A percentile compares a stretch with the other conserved stretches of the same genome.
These are phyloP conservation scores for Leccinum uliginosum DNA, from an alignment of 768 basidiomycete genomes.

Conservation along the genomic window DNA sequence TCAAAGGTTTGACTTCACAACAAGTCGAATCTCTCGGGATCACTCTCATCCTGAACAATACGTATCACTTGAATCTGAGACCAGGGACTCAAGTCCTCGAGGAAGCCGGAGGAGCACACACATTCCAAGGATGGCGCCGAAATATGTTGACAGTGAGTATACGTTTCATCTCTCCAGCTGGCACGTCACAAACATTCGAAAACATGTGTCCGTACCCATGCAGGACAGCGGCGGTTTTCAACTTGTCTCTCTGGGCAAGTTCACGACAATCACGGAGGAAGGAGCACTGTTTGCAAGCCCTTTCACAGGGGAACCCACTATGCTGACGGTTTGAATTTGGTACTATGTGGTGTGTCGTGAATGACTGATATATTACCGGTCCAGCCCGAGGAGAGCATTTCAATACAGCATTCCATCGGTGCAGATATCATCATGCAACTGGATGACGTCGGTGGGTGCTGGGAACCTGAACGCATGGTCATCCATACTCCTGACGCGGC, in stretches of 20 bases:
- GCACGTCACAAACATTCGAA: neutral
- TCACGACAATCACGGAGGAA: constrained; percentile 83
- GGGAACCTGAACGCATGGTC: neutral
- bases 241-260: constrained; percentile 78
- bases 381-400: constrained; percentile 88
- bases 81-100: constrained; percentile 74
- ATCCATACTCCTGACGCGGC: constrained; percentile 1
- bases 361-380: neutral
- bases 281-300: constrained; percentile 83
- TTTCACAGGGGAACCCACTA: constrained; percentile 82
- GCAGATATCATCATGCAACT: constrained; percentile 95
- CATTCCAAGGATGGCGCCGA: constrained; percentile 82
- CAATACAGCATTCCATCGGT: constrained; percentile 86
- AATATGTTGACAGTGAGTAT: constrained; percentile 80
- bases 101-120: constrained; percentile 80
- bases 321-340: constrained; percentile 61
- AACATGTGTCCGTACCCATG: neutral
- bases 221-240: constrained; percentile 92
- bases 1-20: constrained; percentile 85
- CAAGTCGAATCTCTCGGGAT: constrained; percentile 80
- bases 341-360: neutral
- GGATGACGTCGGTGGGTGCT: constrained; percentile 76
- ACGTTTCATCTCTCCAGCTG: neutral
- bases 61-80: constrained; percentile 84
- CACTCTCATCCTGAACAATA: constrained; percentile 84